phyloP scores from a whole-genome alignment of 2,329 filamentous ascomycete species.

The Aspergillus bombycis region DNA sequence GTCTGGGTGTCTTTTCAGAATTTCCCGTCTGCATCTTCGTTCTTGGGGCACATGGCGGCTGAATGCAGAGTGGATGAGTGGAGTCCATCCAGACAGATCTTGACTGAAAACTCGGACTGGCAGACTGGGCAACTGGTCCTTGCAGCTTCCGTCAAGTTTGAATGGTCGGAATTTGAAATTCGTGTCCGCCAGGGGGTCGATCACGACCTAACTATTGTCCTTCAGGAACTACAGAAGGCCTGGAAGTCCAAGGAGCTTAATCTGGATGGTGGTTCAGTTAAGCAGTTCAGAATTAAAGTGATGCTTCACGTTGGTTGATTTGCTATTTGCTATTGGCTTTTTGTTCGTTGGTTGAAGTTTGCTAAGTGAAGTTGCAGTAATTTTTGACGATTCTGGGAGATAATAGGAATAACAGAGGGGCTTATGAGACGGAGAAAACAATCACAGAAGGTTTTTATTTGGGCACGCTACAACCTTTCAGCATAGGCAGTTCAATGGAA shows the following conservation, averaged over 20 bases:
- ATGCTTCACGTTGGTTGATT: conserved; percentile 19
- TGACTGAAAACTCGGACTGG: conserved; percentile 8
- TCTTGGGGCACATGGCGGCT: conserved; percentile 19
- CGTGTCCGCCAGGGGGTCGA: conserved; percentile 23
- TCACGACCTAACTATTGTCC: conserved; percentile 19
- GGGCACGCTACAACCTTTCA: not conserved
- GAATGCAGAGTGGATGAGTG: conserved; percentile 18
- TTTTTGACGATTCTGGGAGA: not conserved
- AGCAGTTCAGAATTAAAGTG: conserved; percentile 20
- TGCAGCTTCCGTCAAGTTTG: conserved; percentile 25
- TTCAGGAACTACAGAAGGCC: conserved; percentile 17
- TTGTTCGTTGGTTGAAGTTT: not conserved
- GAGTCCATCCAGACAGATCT: conserved; percentile 15
- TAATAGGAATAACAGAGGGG: not conserved
- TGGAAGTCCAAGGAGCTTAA: conserved; percentile 17
- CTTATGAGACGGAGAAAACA: not conserved
- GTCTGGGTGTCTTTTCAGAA: conserved; percentile 21
- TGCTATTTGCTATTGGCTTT: not conserved
- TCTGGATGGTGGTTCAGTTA: not conserved
- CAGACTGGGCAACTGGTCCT: conserved; percentile 7
- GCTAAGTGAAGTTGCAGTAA: not conserved
- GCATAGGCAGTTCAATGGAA: conserved; percentile 1
- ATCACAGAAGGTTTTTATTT: not conserved
- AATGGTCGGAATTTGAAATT: conserved; percentile 25
- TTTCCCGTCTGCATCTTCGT: conserved; percentile 18